Evolutionary conservation across 2,329 filamentous ascomycete species (phyloP), one percentile per base, ranked within the genome.

Genomic region (Tolypocladium album): DNA sequence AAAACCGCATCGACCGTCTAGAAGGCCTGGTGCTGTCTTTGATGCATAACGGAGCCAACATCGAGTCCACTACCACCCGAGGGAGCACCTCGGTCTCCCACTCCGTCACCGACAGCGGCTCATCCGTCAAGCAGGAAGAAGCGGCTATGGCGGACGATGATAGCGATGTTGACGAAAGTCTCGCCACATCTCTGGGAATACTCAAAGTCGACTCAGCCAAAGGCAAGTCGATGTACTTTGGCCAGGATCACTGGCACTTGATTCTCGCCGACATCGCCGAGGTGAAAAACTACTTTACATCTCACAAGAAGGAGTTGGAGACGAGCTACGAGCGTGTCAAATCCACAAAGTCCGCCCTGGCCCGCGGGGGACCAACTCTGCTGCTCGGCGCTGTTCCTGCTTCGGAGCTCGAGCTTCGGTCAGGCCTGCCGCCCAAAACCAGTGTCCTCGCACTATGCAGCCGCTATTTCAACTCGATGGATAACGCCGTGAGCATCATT

Each of bases 1-100:
- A 97, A 78, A 96, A 95, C 71, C 89, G 94, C 72, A 97, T 97
- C 76, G 92, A 97, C 78, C 86, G 93, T 68, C 81, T 97, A 65
- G 93, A 97, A 81, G 89, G 90, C 67, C 78, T 97, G 72, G 93
- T 97, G 62, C 76, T 97, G 65, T 95, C 91, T 36, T 75, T 97
- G 70, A 97, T 97, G 93, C 93, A 93, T 70, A 92, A 90, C 72
- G 90, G 90, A 60, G 76, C 82, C 64, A 78, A 76, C 58, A 69
- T 80, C 59, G 79, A 83, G 56, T 64, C 74, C 11, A 69, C 76
- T 13, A 67, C 67, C 58, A 67, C 70, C 17, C 68, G 66, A 36
- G 68, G 65, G 55, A 66, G 66, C 6, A 64, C 70, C 22, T 77
- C 76, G 38, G 70, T 70, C 42, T 70, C 73, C 6, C 73, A 71